These are phyloP conservation scores for Tilletia setariae DNA, from an alignment of 1,284 basidiomycete genomes.

Conservation along the genomic window DNA sequence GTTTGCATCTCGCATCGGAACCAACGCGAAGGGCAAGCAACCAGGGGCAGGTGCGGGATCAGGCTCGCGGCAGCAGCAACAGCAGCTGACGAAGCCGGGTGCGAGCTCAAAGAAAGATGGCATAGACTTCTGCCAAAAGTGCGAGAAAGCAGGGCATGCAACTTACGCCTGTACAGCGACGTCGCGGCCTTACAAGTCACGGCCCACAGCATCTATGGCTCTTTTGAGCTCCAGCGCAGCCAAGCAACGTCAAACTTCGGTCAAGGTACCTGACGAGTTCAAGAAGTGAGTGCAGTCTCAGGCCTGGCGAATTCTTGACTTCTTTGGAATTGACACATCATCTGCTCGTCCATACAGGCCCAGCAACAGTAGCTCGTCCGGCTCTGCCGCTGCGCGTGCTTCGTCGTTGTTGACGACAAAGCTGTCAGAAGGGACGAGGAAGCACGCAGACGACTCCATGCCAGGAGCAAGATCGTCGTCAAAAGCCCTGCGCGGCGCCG, in stretches of 20 bases:
- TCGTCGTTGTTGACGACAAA: too few species aligned
- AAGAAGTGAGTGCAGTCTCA: not conserved
- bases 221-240: not conserved
- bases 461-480: not conserved
- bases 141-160: not conserved
- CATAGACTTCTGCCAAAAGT: not conserved
- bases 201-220: conserved; percentile 8
- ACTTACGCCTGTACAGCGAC: not conserved
- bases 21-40: not conserved
- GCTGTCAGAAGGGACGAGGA: too few species aligned
- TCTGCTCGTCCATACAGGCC: too few species aligned
- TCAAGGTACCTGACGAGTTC: conserved; percentile 10
- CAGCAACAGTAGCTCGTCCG: too few species aligned
- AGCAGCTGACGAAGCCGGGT: not conserved
- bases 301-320: not conserved
- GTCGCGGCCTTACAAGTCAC: conserved; percentile 2
- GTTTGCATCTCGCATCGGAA: conserved; percentile 13
- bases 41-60: not conserved
- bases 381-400: too few species aligned
- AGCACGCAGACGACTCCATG: not conserved
- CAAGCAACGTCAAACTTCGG: not conserved
- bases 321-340: not conserved
- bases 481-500: not conserved
- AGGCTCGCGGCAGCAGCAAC: not conserved
- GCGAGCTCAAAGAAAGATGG: not conserved